A percentile compares a stretch with the other conserved stretches of the same genome.
Evolutionary conservation across 2,329 filamentous ascomycete species (phyloP).

Genomic region (Corynespora cassiicola): DNA sequence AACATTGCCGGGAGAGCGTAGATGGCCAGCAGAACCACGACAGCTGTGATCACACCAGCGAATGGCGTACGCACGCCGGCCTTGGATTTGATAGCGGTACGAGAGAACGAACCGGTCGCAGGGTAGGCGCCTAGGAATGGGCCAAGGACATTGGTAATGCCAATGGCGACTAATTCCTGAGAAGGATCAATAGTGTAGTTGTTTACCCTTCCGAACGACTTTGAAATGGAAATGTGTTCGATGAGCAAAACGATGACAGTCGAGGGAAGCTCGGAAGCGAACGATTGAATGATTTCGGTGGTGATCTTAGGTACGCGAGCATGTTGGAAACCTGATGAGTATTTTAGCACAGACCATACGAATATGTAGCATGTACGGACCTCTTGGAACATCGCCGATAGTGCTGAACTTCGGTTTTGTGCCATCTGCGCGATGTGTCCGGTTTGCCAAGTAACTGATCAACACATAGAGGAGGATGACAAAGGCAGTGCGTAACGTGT

Average conservation of each 20-base stretch:
- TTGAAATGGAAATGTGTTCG: conserved; percentile 96
- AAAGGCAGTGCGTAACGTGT: conserved; percentile 85
- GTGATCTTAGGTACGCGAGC: conserved; percentile 76
- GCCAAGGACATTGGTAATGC: conserved; percentile 85
- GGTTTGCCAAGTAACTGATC: conserved; percentile 84
- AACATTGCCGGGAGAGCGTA: conserved; percentile 90
- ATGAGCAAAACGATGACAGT: conserved; percentile 92
- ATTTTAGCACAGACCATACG: not conserved
- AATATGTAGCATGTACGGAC: conserved; percentile 41
- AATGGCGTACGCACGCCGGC: conserved; percentile 92
- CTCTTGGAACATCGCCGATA: conserved; percentile 78
- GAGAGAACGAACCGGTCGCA: conserved; percentile 92
- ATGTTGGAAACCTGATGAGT: conserved; percentile 67
- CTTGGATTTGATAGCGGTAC: conserved; percentile 97
- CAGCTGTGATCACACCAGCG: conserved; percentile 85
- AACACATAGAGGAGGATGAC: conserved; percentile 89
- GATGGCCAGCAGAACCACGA: conserved; percentile 86
- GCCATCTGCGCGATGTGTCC: conserved; percentile 55
- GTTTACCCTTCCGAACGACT: conserved; percentile 94
- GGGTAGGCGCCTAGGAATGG: conserved; percentile 92
- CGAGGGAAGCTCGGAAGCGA: conserved; percentile 77
- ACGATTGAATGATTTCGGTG: conserved; percentile 68
- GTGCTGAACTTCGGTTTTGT: conserved; percentile 73
- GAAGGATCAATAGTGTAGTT: conserved; percentile 98
- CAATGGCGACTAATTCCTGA: conserved; percentile 94